These are phyloP conservation scores for Komagataella phaffii DNA, from an alignment of 805 yeast species.

Conservation along the genomic window DNA sequence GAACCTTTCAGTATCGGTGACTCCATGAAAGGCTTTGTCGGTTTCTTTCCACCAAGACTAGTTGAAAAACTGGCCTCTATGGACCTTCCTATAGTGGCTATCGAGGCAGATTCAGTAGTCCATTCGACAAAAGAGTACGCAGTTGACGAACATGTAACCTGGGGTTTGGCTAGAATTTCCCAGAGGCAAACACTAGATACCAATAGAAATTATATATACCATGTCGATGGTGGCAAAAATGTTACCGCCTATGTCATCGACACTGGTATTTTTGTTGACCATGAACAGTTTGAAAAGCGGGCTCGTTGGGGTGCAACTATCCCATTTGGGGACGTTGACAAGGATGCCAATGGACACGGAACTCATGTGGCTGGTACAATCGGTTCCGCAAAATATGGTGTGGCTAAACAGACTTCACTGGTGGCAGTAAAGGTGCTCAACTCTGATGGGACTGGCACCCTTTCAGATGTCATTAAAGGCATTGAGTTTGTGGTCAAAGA, in stretches of 20 bases:
- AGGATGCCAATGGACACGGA: slow-evolving; percentile 69
- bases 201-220: background rate
- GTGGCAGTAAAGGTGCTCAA: slow-evolving; percentile 69
- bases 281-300: slow-evolving; percentile 53
- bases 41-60: background rate
- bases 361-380: slow-evolving; percentile 88
- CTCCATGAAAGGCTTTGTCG: background rate
- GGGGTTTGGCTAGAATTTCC: background rate
- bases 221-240: slow-evolving; percentile 28
- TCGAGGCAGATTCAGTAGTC: background rate
- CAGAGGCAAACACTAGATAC: background rate
- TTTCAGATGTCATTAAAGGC: slow-evolving; percentile 52
- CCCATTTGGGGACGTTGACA: slow-evolving; percentile 33
- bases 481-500: slow-evolving; percentile 44
- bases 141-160: background rate
- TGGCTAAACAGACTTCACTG: slow-evolving; percentile 57
- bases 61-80: background rate
- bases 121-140: background rate
- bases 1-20: background rate
- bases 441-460: slow-evolving; percentile 52
- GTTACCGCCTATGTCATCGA: slow-evolving; percentile 73
- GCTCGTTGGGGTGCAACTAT: slow-evolving; percentile 48
- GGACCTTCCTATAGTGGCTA: background rate
- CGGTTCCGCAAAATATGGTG: slow-evolving; percentile 72
- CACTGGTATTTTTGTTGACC: slow-evolving; percentile 59